Conservation (phyloP, 2,329 filamentous ascomycete genomes). For the Xylogone sp. region DNA sequence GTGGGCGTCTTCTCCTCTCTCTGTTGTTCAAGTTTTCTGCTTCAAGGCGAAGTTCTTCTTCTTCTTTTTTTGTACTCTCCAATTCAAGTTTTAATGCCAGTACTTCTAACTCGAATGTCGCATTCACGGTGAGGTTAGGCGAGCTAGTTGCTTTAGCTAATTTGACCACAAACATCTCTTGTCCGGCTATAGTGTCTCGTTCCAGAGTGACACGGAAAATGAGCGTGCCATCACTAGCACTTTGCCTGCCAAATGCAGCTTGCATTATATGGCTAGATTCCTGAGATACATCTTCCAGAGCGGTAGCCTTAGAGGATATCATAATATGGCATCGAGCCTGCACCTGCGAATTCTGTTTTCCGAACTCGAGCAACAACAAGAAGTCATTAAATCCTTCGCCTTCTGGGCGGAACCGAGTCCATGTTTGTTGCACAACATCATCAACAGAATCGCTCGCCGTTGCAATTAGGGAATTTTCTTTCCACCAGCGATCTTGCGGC, state of each 20-base stretch:
- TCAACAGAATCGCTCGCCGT: not conserved
- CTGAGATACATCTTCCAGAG: not conserved
- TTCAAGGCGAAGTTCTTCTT: not conserved
- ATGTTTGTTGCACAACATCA: not conserved
- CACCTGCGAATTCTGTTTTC: not conserved
- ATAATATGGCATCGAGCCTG: conserved; percentile 7
- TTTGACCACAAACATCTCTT: conserved; percentile 4
- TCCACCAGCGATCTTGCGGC: not conserved
- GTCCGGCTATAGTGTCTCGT: not conserved
- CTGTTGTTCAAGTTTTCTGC: not conserved
- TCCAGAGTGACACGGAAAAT: conserved; percentile 1
- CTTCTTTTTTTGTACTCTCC: not conserved
- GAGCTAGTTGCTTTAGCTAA: not conserved
- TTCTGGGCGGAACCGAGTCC: conserved; percentile 3
- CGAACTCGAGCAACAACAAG: conserved; percentile 1
- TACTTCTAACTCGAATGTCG: not conserved
- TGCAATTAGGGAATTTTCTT: conserved; percentile 1
- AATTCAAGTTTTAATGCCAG: not conserved
- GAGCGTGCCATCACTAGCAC: conserved; percentile 5
- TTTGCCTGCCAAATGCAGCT: conserved; percentile 6
- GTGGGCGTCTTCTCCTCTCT: not conserved
- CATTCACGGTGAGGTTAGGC: not conserved
- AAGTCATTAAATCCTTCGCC: not conserved
- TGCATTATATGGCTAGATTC: conserved; percentile 2
- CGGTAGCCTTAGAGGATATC: conserved; percentile 4